Evolutionary conservation across 257 asterid species (phyloP), one percentile per base, ranked within the genome.

Genomic region (Nicotiana undulata): DNA sequence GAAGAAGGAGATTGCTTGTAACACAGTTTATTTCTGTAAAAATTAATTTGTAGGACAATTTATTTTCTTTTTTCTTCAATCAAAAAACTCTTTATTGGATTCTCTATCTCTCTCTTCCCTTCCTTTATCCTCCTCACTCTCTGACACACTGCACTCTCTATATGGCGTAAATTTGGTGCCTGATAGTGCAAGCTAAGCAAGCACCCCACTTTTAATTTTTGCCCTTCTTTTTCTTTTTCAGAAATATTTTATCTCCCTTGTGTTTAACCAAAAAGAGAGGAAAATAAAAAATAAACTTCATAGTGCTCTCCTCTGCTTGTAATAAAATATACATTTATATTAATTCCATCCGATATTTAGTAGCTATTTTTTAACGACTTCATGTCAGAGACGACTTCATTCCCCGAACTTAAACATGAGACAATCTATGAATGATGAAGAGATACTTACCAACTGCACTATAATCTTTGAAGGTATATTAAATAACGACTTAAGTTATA

Each of bases 111-210:
- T 79, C 66, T 81, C 83, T 80, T 59, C 67, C 20, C 86, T 53
- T 84, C 60, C 82, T 83, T 83, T 83, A 82, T 84, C 86, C 85
- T 85, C 81, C 80, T 86, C 88, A 86, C 92, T 82, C 87, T 88
- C 79, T 75, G 81, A 89, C 93, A 90, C 87, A 77, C 85, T 77
- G 90, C 77, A 70, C 88, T 85, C 89, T 84, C 86, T 82, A 88
- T 83, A 84, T 92, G 98, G 94, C 89, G 96, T 90, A 90, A 90
- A 87, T 86, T 89, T 90, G 97, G 89, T 94, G 93, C 87, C 96
- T 93, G 88, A 80, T 87, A 91, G 96, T 94, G 94, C 94, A 94
- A 94, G 97, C 97, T 88, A 94, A 93, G 97, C 93, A 93, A 94
- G 72, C 86, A 77, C 85, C 89, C 86, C 86, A 85, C 89, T 81